Conservation (phyloP, 345 rosid genomes). For the Leavenworthia alabamica region DNA sequence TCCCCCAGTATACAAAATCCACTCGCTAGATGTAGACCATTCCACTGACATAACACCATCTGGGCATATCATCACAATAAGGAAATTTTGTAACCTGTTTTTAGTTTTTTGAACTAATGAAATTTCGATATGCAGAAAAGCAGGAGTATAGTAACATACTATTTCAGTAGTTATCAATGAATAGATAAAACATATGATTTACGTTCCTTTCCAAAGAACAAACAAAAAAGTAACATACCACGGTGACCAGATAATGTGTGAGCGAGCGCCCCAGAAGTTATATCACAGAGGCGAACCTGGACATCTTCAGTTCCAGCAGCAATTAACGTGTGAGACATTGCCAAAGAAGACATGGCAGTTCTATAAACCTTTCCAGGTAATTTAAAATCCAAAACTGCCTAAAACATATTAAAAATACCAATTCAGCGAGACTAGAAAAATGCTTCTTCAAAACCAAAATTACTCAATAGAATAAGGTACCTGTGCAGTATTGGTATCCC, state of each 20-base stretch:
- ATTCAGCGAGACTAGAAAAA: not conserved
- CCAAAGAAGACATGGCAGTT: conserved; percentile 84
- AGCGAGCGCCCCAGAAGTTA: conserved; percentile 83
- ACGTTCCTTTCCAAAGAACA: not conserved
- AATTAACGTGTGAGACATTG: conserved; percentile 79
- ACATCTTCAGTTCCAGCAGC: conserved; percentile 96
- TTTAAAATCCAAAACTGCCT: conserved; percentile 80
- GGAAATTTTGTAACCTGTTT: not conserved
- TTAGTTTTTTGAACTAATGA: not conserved
- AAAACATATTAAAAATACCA: conserved; percentile 1
- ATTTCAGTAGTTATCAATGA: not conserved
- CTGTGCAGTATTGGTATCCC: conserved; percentile 92
- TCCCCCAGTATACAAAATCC: conserved; percentile 86
- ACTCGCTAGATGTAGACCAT: conserved; percentile 95
- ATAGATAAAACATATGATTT: not conserved
- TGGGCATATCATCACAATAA: conserved; percentile 37
- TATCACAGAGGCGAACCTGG: conserved; percentile 92
- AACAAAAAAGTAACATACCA: conserved; percentile 44
- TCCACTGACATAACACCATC: conserved; percentile 92
- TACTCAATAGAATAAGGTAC: conserved; percentile 19
- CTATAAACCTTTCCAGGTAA: conserved; percentile 94
- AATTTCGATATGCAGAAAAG: not conserved
- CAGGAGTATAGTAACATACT: not conserved
- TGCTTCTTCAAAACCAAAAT: not conserved
- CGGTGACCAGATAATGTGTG: conserved; percentile 96